Evolutionary conservation across 1,284 basidiomycete species (phyloP).

Genomic region (Leccinum fallax): DNA sequence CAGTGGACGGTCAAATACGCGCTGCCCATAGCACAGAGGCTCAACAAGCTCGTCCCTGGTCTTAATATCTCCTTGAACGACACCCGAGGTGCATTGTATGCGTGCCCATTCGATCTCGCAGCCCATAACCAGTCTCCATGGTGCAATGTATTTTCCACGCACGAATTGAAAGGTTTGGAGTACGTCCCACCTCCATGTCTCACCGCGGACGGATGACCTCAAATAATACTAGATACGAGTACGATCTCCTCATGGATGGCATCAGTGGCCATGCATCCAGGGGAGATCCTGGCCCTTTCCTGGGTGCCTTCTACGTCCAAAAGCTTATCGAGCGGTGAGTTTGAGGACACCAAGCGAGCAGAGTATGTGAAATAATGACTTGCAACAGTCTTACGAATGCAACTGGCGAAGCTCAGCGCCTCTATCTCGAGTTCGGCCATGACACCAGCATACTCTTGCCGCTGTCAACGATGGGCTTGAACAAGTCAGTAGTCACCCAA

Average conservation of each 20-base stretch:
- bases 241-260: conserved; percentile 49
- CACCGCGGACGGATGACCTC: neutral
- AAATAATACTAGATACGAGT: conserved; percentile 38
- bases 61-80: conserved; percentile 37
- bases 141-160: conserved; percentile 43
- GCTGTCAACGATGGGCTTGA: conserved; percentile 45
- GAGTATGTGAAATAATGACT: neutral
- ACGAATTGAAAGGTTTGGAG: conserved; percentile 45
- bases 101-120: conserved; percentile 49
- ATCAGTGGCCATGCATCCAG: conserved; percentile 48
- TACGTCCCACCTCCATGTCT: conserved; percentile 17
- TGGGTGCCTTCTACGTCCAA: conserved; percentile 47
- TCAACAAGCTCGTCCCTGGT: conserved; percentile 40
- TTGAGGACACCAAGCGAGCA: neutral
- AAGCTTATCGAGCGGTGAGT: conserved; percentile 45
- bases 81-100: conserved; percentile 48
- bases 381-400: conserved; percentile 41
- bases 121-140: conserved; percentile 41
- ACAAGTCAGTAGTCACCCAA: conserved; percentile 32
- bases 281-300: conserved; percentile 39
- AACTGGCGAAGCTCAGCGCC: conserved; percentile 35
- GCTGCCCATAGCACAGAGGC: conserved; percentile 40
- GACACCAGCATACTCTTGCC: conserved; percentile 51
- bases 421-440: conserved; percentile 52
- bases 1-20: conserved; percentile 45